phyloP scores from a whole-genome alignment of 257 asterid species.

The Scutellaria baicalensis region DNA sequence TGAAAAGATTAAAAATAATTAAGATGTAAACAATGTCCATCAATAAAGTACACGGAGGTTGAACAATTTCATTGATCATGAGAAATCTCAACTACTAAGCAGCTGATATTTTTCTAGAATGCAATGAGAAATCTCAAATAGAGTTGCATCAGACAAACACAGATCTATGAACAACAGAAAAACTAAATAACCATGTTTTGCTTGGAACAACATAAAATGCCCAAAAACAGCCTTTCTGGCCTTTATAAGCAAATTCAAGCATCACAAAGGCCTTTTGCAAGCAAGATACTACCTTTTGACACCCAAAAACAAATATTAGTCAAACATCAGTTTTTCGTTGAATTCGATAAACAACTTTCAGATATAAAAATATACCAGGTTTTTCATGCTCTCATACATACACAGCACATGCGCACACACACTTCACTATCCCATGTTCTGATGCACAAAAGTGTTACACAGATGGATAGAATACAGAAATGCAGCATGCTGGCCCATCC shows the following conservation, averaged over 20 bases:
- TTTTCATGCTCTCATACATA: not conserved
- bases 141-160: slow-evolving; percentile 7
- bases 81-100: not conserved
- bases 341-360: not conserved
- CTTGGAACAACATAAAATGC: not conserved
- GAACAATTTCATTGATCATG: not conserved
- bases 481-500: not conserved
- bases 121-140: not conserved
- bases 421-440: not conserved
- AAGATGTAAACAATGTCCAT: slow-evolving; percentile 2
- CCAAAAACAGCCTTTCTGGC: not conserved
- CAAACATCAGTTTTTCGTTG: not conserved
- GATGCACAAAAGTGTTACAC: not conserved
- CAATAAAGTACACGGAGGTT: not conserved
- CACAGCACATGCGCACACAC: too few relatives aligned
- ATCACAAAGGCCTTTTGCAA: not conserved
- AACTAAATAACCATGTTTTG: not conserved
- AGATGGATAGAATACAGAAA: not conserved
- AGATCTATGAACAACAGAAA: not conserved
- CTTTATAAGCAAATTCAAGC: not conserved
- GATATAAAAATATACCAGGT: not conserved
- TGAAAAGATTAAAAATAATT: slow-evolving; percentile 27
- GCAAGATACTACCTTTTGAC: not conserved
- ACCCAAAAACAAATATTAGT: not conserved
- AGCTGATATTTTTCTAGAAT: not conserved